Evolutionary conservation across 116 monocot species (phyloP).

Genomic region (Posidonia oceanica): DNA sequence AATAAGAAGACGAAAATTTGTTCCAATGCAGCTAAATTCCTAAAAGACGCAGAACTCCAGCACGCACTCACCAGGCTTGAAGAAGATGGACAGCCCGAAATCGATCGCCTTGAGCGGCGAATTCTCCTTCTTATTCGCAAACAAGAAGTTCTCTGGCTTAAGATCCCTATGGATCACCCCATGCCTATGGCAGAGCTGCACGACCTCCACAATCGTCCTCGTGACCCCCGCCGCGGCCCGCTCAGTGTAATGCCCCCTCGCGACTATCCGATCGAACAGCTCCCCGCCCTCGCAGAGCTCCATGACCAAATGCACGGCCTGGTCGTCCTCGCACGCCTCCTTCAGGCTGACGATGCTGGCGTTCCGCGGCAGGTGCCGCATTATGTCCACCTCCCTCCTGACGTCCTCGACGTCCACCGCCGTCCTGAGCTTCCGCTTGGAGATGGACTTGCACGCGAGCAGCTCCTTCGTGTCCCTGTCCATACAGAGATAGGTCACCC

Average conservation of each 20-base stretch:
- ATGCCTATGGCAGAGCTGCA: constrained; percentile 21
- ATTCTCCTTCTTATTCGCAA: constrained; percentile 26
- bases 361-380: constrained; percentile 17
- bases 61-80: constrained; percentile 18
- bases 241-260: constrained; percentile 26
- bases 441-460: constrained; percentile 30
- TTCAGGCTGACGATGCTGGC: constrained; percentile 14
- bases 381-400: constrained; percentile 25
- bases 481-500: constrained; percentile 24
- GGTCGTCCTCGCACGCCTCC: constrained; percentile 28
- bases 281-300: constrained; percentile 84
- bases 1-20: too few species aligned
- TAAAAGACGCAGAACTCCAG: not conserved
- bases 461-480: constrained; percentile 19
- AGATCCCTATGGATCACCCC: constrained; percentile 25
- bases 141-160: constrained; percentile 28
- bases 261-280: constrained; percentile 48
- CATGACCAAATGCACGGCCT: constrained; percentile 54
- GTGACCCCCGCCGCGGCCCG: constrained; percentile 16
- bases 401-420: constrained; percentile 25
- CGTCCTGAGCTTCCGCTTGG: constrained; percentile 24
- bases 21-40: too few species aligned
- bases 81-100: constrained; percentile 27
- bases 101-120: constrained; percentile 28
- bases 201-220: constrained; percentile 21